Conservation (phyloP, 257 asterid genomes). For the Solanum commersonii region DNA sequence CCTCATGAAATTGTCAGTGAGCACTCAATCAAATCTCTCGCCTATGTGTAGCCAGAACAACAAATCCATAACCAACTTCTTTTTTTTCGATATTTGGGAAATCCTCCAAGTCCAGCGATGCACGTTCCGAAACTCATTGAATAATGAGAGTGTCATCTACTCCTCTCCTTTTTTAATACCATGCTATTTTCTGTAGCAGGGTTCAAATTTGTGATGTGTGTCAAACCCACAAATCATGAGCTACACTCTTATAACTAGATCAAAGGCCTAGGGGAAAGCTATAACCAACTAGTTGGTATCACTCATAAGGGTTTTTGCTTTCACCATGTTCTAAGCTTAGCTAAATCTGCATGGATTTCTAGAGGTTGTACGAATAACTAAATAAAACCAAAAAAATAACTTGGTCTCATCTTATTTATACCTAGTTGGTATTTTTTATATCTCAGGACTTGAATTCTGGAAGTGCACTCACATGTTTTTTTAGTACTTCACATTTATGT, state of each 20-base stretch:
- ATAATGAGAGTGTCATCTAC: background rate
- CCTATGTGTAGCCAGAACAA: background rate
- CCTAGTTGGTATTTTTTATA: background rate
- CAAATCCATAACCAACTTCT: background rate
- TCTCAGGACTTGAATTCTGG: background rate
- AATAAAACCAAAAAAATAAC: background rate
- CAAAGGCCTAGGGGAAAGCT: background rate
- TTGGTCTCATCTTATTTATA: background rate
- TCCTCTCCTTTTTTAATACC: background rate
- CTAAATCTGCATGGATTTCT: background rate
- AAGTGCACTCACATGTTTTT: background rate
- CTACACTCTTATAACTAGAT: background rate
- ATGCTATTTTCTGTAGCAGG: background rate
- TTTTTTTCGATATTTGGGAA: background rate
- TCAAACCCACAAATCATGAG: background rate
- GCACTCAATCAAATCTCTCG: constrained; percentile 5
- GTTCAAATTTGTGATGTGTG: background rate
- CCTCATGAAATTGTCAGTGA: constrained; percentile 6
- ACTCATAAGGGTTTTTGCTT: background rate
- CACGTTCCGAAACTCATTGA: background rate
- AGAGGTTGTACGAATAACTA: background rate
- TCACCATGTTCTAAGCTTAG: background rate
- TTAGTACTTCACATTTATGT: background rate
- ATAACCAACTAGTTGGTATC: background rate
- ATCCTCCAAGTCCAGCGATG: background rate